Base-by-base conservation (phyloP, 1,139 yeast species). In the Sugiyamaella xylanicola region DNA sequence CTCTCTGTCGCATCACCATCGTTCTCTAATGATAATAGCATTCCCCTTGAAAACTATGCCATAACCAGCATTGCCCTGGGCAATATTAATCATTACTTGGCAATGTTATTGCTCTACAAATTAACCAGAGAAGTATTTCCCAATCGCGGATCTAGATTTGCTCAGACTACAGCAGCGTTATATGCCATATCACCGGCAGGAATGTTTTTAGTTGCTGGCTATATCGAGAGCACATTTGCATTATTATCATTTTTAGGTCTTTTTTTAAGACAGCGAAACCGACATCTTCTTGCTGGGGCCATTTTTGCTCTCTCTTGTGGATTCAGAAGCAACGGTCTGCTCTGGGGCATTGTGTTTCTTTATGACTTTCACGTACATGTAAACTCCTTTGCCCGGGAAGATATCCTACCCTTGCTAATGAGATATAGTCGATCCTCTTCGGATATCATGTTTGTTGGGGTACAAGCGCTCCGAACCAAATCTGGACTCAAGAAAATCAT, bases 151-250 rank as follows among this genome's bases (percentile, higher is more conserved):
- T 56, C 61, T 66, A 45, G 48, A 21, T 56, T 74, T 55, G 79
- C 81, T 20, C 64, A 68, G 58, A 64, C 69, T 59, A 54, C 80
- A 4, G 74, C 86, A 2, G 59, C 81, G 3, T 66, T 86, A 17
- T 85, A 80, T 63, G 71, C 85, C 0, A 59, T 86, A 15, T 82
- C 88, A 16, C 93, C 96, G 2, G 93, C 91, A 0, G 96, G 96
- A 0, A 79, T 90, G 2, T 93, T 91, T 64, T 74, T 90, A 52
- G 77, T 87, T 0, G 80, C 85, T 0, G 84, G 90, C 1, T 93
- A 92, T 70, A 79, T 95, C 0, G 99, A 93, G 71, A 82, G 91
- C 40, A 65, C 82, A 17, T 85, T 91, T 53, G 86, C 89, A 36
- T 72, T 85, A n/a, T 68, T 85, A 45, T 75, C 87, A 36, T 82